Evolutionary conservation across 164 flowering plant genomes (phyloP), one percentile per base, ranked within the genome.

Genomic region (Magnolia sinica): DNA sequence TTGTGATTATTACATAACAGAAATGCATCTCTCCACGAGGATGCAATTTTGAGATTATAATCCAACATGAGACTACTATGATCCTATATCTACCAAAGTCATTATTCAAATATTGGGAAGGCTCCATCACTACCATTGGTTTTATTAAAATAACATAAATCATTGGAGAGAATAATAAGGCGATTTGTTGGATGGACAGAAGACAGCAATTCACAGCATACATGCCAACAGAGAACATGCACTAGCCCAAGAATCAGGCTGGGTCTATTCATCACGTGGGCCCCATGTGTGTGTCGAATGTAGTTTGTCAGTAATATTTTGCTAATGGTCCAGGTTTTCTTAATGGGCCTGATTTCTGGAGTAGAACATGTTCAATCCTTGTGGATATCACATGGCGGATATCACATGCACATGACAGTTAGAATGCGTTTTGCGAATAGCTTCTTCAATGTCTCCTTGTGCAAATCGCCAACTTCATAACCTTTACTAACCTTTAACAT

Each of bases 401-500:
- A 24, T 55, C 61, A 16, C 16, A 2, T 55, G 18, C 61, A 55
- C 61, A 55, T 10, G 61, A 55, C 18, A 55, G 61, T 11, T 10
- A 19, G 61, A 11, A 55, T 16, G 18, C 9, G 4, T 8, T 55
- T 55, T 55, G 18, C 13, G 1, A 3, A 55, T 55, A 55, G 18
- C 61, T 55, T 11, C 61, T 37, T 37, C 13, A 55, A 10, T 11
- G 18, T 55, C 13, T 55, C 18, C 61, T 55, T 13, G 3, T 8
- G 11, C 61, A 13, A 16, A 55, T 55, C 67, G 24, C 22, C 10
- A 55, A 55, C 61, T 55, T 7, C 11, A 49, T 70, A 10, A 27
- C 7, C 19, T n/a, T 51, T 74, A 84, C 76, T 71, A 72, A 81
- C 84, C 85, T 84, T 87, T 80, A 11, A 84, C 81, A 72, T 72